phyloP scores from a whole-genome alignment of 768 basidiomycete species.

The Calvatia gigantea region DNA sequence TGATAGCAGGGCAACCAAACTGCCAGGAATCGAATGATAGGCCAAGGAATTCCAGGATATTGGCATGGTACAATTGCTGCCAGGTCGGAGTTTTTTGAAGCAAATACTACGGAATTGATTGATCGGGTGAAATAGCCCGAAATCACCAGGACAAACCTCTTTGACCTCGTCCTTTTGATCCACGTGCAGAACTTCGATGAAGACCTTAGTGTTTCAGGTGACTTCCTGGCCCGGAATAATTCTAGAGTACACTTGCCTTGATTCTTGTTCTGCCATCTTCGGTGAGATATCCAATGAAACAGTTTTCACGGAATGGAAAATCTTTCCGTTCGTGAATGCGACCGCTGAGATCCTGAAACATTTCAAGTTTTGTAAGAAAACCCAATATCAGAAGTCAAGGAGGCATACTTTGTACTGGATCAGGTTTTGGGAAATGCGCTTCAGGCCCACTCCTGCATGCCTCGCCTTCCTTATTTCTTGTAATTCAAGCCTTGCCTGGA shows the following conservation, averaged over 20 bases:
- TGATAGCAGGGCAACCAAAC: neutral
- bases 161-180: neutral
- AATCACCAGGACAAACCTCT: neutral
- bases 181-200: neutral
- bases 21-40: neutral
- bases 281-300: too few species aligned
- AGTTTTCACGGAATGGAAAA: too few species aligned
- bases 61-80: slow-evolving; percentile 16
- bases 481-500: too few species aligned
- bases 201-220: neutral
- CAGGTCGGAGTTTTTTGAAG: slow-evolving; percentile 15
- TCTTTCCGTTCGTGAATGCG: too few species aligned
- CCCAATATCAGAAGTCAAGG: too few species aligned
- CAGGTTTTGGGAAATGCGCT: too few species aligned
- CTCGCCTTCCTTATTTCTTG: too few species aligned
- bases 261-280: neutral
- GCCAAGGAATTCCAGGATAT: slow-evolving; percentile 19
- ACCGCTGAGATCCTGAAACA: too few species aligned
- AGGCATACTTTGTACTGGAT: too few species aligned
- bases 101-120: neutral
- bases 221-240: neutral
- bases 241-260: neutral
- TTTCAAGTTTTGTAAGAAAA: too few species aligned
- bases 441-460: too few species aligned
- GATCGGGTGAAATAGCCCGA: neutral